A percentile compares a stretch with the other conserved stretches of the same genome.
These are phyloP conservation scores for Neckera pumila DNA, from an alignment of 225 moss, liverwort and hornwort species.

Conservation along the genomic window DNA sequence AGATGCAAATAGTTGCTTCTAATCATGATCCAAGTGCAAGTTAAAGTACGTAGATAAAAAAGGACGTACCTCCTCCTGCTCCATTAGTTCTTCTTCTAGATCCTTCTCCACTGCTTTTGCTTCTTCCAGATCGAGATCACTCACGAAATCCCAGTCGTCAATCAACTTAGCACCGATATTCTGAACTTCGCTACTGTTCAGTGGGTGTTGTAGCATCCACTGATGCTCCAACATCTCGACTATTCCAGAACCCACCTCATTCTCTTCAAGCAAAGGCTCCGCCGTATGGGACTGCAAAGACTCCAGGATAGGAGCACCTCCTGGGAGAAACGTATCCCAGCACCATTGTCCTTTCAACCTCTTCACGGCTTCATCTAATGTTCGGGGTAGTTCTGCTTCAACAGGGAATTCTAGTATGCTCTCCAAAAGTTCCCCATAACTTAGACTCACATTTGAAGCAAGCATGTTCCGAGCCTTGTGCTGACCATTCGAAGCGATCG, in stretches of 20 bases:
- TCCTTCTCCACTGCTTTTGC: constrained; percentile 12
- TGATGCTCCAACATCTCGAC: constrained; percentile 27
- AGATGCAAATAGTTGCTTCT: background rate
- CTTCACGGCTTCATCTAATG: constrained; percentile 19
- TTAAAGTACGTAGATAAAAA: background rate
- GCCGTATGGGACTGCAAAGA: background rate
- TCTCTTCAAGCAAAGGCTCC: background rate
- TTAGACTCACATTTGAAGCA: constrained; percentile 39
- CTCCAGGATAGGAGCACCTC: background rate
- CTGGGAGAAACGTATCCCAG: constrained; percentile 51
- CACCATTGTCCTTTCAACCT: constrained; percentile 50
- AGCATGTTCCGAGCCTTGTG: constrained; percentile 46
- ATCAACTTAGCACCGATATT: background rate
- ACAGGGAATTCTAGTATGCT: constrained; percentile 61
- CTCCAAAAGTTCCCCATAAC: constrained; percentile 73
- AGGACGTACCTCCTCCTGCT: constrained; percentile 50
- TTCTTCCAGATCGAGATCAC: constrained; percentile 35
- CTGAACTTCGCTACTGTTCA: constrained; percentile 7
- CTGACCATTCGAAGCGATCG: constrained; percentile 43
- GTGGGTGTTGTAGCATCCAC: constrained; percentile 12
- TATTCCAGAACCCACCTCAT: constrained; percentile 6
- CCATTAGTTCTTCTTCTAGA: constrained; percentile 24
- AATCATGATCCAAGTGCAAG: background rate
- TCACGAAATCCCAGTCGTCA: constrained; percentile 29
- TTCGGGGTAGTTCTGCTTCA: constrained; percentile 45